Conservation (phyloP, 352 stramenopile species). For the Pilasporangium apinafurcum region DNA sequence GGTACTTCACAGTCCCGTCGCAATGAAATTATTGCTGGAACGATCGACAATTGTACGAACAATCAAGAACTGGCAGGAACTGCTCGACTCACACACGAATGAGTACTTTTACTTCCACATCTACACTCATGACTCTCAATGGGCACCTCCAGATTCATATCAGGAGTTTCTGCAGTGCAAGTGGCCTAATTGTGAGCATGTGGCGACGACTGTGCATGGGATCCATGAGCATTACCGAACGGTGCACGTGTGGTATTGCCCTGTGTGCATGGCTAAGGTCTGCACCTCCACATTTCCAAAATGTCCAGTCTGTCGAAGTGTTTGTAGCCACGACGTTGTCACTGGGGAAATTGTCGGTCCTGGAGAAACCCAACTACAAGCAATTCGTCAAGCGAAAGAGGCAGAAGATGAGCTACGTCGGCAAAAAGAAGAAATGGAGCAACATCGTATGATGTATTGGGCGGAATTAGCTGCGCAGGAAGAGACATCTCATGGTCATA, state of each 20-base stretch:
- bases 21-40: constrained; percentile 59
- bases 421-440: constrained; percentile 51
- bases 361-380: constrained; percentile 45
- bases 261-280: constrained; percentile 65
- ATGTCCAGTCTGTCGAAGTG: constrained; percentile 56
- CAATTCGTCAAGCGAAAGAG: constrained; percentile 33
- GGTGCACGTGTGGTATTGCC: constrained; percentile 69
- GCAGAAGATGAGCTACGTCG: constrained; percentile 30
- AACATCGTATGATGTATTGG: constrained; percentile 65
- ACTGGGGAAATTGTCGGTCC: constrained; percentile 57
- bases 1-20: constrained; percentile 60
- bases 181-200: constrained; percentile 52
- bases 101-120: constrained; percentile 86
- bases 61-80: constrained; percentile 69
- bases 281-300: constrained; percentile 57
- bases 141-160: constrained; percentile 59
- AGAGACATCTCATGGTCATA: constrained; percentile 9
- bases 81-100: constrained; percentile 73
- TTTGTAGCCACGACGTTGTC: constrained; percentile 44
- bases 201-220: constrained; percentile 55
- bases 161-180: constrained; percentile 53
- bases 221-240: constrained; percentile 72
- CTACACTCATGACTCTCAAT: constrained; percentile 75
- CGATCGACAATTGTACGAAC: constrained; percentile 56
- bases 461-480: constrained; percentile 31